Percentiles rank a stretch among this genome's conserved stretches.
These are phyloP conservation scores for Acarospora socialis DNA, from an alignment of 2,329 filamentous ascomycete species.

Conservation along the genomic window DNA sequence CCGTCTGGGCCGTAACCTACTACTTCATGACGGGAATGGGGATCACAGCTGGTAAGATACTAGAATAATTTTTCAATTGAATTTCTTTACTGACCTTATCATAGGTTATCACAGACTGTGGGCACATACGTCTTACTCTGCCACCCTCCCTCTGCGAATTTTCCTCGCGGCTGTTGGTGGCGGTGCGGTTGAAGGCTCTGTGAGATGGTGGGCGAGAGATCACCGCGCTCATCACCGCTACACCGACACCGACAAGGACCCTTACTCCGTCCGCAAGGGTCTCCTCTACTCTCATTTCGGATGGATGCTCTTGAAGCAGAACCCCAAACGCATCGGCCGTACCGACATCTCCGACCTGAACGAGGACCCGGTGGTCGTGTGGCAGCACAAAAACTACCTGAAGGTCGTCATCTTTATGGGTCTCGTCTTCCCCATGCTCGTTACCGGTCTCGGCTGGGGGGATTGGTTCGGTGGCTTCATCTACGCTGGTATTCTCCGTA, in stretches of 20 bases:
- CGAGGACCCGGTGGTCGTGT: constrained; percentile 70
- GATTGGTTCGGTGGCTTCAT: constrained; percentile 73
- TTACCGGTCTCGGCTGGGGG: constrained; percentile 65
- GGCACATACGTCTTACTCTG: constrained; percentile 76
- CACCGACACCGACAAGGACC: constrained; percentile 84
- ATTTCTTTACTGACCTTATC: constrained; percentile 10
- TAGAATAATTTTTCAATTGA: constrained; percentile 11
- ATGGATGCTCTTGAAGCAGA: constrained; percentile 91
- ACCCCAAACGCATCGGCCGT: constrained; percentile 74
- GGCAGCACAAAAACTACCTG: constrained; percentile 78
- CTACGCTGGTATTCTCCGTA: constrained; percentile 71
- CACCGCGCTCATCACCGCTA: constrained; percentile 84
- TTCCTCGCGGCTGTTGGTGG: constrained; percentile 71
- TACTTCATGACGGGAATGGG: constrained; percentile 60
- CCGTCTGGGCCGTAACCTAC: constrained; percentile 59
- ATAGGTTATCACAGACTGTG: constrained; percentile 67
- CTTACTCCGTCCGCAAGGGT: constrained; percentile 81
- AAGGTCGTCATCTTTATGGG: constrained; percentile 67
- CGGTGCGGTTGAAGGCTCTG: constrained; percentile 72
- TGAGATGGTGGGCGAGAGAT: constrained; percentile 78
- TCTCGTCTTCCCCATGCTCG: constrained; percentile 57
- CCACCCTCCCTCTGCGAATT: constrained; percentile 59
- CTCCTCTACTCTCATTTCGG: constrained; percentile 71
- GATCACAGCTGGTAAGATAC: constrained; percentile 61
- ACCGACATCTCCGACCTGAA: constrained; percentile 82